Evolutionary conservation across 2,329 filamentous ascomycete genomes (phyloP), one percentile per base, ranked within the genome.

Genomic region (Diplodia intermedia): DNA sequence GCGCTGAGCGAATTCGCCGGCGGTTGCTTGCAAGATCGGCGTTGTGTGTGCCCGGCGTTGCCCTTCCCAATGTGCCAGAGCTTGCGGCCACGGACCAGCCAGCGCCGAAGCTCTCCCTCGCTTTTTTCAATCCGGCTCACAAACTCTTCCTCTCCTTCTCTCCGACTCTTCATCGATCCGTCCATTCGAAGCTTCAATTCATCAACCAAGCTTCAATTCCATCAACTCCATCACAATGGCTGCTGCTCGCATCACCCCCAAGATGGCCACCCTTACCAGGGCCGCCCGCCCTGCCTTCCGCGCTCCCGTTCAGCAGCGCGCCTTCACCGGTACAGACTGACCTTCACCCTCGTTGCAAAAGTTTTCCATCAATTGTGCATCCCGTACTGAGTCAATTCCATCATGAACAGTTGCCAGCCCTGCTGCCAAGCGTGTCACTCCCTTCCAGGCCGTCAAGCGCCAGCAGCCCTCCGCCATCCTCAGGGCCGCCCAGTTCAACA

Each of bases 211-310:
- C 67, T 66, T 66, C 67, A 65, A 57, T 68, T 72, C 69, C 69
- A 75, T 73, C 75, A 76, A 77, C 74, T 75, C 74, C 85, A 83
- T 89, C 87, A 88, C 87, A 92, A 93, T 93, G 91, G 89, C 90
- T 82, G 86, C 88, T 82, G 85, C 88, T 82, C 90, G 91, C 82
- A 86, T 92, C 84, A 88, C 90, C 81, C 89, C 90, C 79, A 89
- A 91, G 83, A 86, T 93, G 86, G 89, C 90, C 83, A 90, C 90
- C 88, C 88, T 89, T 81, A 83, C 86, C 84, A 91, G 91, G 89
- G 89, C 89, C 83, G 90, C 90, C 82, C 90, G 91, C 83, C 90
- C 90, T 84, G 89, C 89, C 82, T 82, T 89, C 79, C 89, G 89
- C 78, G 84, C 85, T 81, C 85, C 83, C 82, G 85, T 85, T 82